These are phyloP conservation scores for Exidia glandulosa DNA, from an alignment of 768 basidiomycete genomes.

Conservation along the genomic window DNA sequence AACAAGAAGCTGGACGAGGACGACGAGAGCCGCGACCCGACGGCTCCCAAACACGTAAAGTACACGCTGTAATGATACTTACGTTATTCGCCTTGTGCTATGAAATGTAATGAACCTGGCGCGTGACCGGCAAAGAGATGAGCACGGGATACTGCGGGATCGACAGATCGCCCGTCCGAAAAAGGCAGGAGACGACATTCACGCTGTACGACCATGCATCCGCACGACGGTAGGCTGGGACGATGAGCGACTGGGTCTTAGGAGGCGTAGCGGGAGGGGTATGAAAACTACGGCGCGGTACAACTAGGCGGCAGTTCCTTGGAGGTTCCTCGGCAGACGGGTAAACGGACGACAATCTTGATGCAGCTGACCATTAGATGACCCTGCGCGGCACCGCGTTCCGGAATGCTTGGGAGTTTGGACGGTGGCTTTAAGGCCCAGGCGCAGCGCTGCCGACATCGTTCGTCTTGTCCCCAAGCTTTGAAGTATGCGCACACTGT, in stretches of 20 bases:
- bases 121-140: neutral
- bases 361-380: neutral
- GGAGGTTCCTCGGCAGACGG: neutral
- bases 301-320: neutral
- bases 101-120: neutral
- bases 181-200: no score
- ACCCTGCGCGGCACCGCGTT: no score
- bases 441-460: no score
- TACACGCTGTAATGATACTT: neutral
- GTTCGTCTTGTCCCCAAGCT: no score
- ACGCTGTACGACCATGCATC: no score
- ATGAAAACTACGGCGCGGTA: neutral
- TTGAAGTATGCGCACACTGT: slow-evolving; percentile 20
- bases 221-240: no score
- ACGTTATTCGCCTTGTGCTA: neutral
- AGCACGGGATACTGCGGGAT: neutral
- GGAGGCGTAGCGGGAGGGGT: neutral
- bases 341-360: neutral
- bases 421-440: no score
- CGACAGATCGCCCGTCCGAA: neutral
- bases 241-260: no score
- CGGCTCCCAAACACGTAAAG: neutral
- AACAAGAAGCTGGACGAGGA: slow-evolving; percentile 30
- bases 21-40: slow-evolving; percentile 19
- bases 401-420: no score